Evolutionary conservation across 129 eudicot genomes (phyloP).

Genomic region (Heracleum sosnowskyi): DNA sequence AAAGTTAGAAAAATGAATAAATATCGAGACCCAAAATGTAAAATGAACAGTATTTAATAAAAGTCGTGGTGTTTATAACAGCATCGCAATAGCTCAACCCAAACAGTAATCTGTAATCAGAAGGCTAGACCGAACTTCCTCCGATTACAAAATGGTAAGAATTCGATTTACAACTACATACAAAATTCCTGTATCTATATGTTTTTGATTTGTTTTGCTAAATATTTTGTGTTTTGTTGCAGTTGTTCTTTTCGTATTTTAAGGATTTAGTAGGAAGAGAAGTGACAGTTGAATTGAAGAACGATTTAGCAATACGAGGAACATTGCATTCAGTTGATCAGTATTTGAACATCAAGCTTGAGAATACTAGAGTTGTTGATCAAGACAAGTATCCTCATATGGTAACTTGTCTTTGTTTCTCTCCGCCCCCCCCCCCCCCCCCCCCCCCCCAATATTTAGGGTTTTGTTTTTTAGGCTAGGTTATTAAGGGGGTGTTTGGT

Average conservation of each 20-base stretch:
- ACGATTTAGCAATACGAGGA: constrained; percentile 88
- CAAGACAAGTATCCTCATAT: constrained; percentile 96
- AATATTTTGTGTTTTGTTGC: constrained; percentile 15
- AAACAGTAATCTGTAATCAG: too few relatives aligned
- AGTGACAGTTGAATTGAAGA: constrained; percentile 94
- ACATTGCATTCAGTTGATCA: constrained; percentile 98
- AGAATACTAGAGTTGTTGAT: constrained; percentile 96
- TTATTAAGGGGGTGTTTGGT: too few relatives aligned
- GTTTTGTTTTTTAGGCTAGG: constrained; percentile 13
- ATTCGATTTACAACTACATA: neutral
- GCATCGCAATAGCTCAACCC: too few relatives aligned
- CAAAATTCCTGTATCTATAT: neutral
- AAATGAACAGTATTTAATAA: too few relatives aligned
- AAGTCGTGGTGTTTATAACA: too few relatives aligned
- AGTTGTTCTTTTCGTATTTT: constrained; percentile 98
- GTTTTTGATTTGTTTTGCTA: neutral
- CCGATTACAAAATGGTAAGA: neutral
- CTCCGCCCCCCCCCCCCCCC: too few relatives aligned
- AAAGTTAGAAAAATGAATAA: too few relatives aligned
- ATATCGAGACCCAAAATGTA: too few relatives aligned
- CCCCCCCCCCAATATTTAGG: neutral
- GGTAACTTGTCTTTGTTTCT: too few relatives aligned
- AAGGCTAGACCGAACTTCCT: too few relatives aligned
- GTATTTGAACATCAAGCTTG: constrained; percentile 93
- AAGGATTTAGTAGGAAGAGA: constrained; percentile 95